These are phyloP conservation scores for Fraxinus greggii DNA, from an alignment of 305 asterid species.

Conservation along the genomic window DNA sequence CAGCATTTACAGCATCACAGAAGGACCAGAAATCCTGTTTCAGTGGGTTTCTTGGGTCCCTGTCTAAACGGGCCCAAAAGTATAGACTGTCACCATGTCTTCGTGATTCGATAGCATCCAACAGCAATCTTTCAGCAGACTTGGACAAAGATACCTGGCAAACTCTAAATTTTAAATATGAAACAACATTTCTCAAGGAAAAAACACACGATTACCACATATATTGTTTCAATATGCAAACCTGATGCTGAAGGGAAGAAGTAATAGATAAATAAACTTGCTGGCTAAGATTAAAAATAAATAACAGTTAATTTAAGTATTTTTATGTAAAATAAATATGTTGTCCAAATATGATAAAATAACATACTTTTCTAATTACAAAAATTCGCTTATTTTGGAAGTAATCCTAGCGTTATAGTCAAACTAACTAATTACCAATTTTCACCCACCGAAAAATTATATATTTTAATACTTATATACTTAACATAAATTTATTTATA, in stretches of 20 bases:
- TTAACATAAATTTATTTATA: not conserved
- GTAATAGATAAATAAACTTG: not conserved
- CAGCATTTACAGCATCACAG: constrained; percentile 54
- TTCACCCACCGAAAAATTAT: not conserved
- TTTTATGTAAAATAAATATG: not conserved
- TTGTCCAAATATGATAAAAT: not conserved
- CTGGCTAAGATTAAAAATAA: not conserved
- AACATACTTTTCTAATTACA: not conserved
- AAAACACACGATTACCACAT: not conserved
- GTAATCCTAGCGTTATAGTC: constrained; percentile 7
- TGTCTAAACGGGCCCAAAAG: constrained; percentile 57
- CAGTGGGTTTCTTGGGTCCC: constrained; percentile 43
- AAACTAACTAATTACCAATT: not conserved
- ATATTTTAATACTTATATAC: not conserved
- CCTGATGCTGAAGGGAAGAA: not conserved
- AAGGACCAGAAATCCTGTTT: constrained; percentile 57
- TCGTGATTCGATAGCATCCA: constrained; percentile 41
- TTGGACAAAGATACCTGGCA: constrained; percentile 46
- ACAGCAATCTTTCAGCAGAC: constrained; percentile 42
- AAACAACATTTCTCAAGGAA: constrained; percentile 11
- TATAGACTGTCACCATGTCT: constrained; percentile 51
- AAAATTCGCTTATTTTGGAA: not conserved
- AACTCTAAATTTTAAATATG: constrained; percentile 16
- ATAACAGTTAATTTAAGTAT: not conserved
- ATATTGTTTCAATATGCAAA: not conserved